These are phyloP conservation scores for Geotrichum carabidarum DNA, from an alignment of 1,139 yeast species.

Conservation along the genomic window DNA sequence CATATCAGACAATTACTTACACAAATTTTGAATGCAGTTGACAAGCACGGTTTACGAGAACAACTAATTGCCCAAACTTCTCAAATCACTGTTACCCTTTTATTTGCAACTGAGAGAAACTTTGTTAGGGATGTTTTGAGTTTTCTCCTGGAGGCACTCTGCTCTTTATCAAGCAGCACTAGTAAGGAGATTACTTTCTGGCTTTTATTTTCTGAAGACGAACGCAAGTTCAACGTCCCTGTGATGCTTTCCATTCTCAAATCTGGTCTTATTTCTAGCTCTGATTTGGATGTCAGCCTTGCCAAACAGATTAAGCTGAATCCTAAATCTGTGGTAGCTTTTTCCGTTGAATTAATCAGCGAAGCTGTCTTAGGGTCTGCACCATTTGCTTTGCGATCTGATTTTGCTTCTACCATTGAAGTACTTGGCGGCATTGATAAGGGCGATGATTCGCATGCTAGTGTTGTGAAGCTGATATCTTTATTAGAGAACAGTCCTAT, in stretches of 20 bases:
- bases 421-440: conserved; percentile 45
- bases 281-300: conserved; percentile 74
- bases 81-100: conserved; percentile 75
- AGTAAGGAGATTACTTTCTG: conserved; percentile 92
- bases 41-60: conserved; percentile 55
- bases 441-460: conserved; percentile 27
- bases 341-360: conserved; percentile 63
- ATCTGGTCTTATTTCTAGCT: conserved; percentile 69
- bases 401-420: conserved; percentile 64
- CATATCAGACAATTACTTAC: conserved; percentile 56
- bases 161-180: conserved; percentile 80
- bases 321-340: conserved; percentile 46
- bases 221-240: conserved; percentile 74
- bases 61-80: conserved; percentile 75
- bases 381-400: conserved; percentile 70
- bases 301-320: conserved; percentile 57
- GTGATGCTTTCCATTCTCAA: conserved; percentile 70
- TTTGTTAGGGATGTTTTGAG: conserved; percentile 75
- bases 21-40: conserved; percentile 65
- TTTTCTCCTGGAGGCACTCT: conserved; percentile 70
- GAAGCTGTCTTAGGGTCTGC: conserved; percentile 60
- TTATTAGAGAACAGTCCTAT: conserved; percentile 37
- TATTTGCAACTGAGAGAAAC: conserved; percentile 61
- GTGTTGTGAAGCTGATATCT: conserved; percentile 29
- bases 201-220: conserved; percentile 85